Evolutionary conservation across 2,329 filamentous ascomycete genomes (phyloP).

Genomic region (Alternaria hordeiaustralica): DNA sequence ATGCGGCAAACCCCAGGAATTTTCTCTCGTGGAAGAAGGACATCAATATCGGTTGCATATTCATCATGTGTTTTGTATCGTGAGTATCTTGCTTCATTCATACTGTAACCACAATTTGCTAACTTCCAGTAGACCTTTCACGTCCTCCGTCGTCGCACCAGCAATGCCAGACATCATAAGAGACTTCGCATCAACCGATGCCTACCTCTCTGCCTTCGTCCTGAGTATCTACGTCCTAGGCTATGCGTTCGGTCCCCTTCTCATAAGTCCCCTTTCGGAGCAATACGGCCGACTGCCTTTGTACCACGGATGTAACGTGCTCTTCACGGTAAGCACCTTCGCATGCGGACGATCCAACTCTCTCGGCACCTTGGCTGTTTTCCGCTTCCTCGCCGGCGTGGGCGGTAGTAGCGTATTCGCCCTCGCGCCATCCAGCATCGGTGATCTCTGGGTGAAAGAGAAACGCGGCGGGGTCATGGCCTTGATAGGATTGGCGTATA

Average conservation of each 20-base stretch:
- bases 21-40: conserved; percentile 31
- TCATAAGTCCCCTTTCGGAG: conserved; percentile 36
- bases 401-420: conserved; percentile 23
- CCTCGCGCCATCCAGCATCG: conserved; percentile 27
- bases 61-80: conserved; percentile 30
- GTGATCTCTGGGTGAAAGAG: conserved; percentile 30
- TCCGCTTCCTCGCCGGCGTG: conserved; percentile 56
- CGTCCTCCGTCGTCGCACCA: conserved; percentile 35
- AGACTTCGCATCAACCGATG: conserved; percentile 22
- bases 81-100: background rate
- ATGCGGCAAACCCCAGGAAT: conserved; percentile 40
- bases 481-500: conserved; percentile 18
- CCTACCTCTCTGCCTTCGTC: conserved; percentile 32
- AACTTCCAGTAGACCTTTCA: conserved; percentile 22
- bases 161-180: conserved; percentile 25
- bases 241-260: conserved; percentile 35
- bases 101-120: background rate
- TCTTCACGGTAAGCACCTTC: conserved; percentile 67
- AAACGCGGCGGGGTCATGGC: conserved; percentile 32
- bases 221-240: conserved; percentile 34
- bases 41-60: conserved; percentile 33
- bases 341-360: conserved; percentile 58
- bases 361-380: conserved; percentile 45
- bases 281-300: conserved; percentile 50
- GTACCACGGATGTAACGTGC: conserved; percentile 60